Evolutionary conservation across 2,329 filamentous ascomycete species (phyloP).

Genomic region (Paecilomyces sp.): DNA sequence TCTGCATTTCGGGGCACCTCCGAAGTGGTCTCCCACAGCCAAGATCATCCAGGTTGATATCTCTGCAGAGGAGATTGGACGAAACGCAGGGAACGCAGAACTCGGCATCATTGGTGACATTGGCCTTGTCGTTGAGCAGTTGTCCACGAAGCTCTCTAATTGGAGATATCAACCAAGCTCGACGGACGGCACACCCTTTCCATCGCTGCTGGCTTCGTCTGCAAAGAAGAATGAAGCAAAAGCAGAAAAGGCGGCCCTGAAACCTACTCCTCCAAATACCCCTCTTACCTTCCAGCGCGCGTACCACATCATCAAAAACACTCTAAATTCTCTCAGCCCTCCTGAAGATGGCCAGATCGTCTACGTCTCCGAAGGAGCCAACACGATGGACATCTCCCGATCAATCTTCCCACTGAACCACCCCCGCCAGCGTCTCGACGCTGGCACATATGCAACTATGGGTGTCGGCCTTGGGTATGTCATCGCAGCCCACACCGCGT

Average conservation of each 20-base stretch:
- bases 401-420: conserved; percentile 48
- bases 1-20: conserved; percentile 48
- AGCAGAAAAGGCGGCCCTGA: conserved; percentile 36
- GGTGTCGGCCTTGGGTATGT: conserved; percentile 52
- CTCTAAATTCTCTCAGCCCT: conserved; percentile 40
- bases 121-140: conserved; percentile 41
- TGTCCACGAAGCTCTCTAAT: conserved; percentile 32
- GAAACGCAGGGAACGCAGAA: conserved; percentile 41
- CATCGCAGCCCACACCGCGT: conserved; percentile 50
- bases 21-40: conserved; percentile 45
- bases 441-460: conserved; percentile 55
- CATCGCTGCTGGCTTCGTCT: conserved; percentile 19
- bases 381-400: conserved; percentile 56
- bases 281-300: conserved; percentile 46
- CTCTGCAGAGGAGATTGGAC: conserved; percentile 47
- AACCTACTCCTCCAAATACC: conserved; percentile 19
- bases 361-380: conserved; percentile 53
- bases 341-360: conserved; percentile 43
- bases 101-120: conserved; percentile 49
- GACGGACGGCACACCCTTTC: conserved; percentile 19
- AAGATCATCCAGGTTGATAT: conserved; percentile 52
- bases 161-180: conserved; percentile 38
- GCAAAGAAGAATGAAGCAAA: conserved; percentile 41
- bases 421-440: conserved; percentile 50
- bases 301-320: conserved; percentile 47